A percentile compares a stretch with the other conserved stretches of the same genome.
phyloP scores from a whole-genome alignment of 129 eudicot species.

The Centrapalus pauciflorus region DNA sequence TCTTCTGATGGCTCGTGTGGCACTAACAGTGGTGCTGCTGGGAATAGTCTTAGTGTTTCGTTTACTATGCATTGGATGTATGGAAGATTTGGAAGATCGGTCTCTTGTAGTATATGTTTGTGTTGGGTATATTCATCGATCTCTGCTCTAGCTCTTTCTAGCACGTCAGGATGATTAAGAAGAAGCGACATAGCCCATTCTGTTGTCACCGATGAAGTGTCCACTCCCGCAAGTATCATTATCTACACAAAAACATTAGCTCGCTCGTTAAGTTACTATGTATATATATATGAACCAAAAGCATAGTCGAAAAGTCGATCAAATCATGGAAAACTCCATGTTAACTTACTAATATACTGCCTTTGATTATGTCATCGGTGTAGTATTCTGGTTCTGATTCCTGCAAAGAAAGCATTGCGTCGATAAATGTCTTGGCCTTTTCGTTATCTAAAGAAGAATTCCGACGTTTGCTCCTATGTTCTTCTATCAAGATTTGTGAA shows the following conservation, averaged over 20 bases:
- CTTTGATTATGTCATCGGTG: slow-evolving; percentile 53
- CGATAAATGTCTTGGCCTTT: slow-evolving; percentile 37
- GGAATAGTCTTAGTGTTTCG: slow-evolving; percentile 32
- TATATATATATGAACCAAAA: neutral
- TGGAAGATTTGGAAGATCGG: slow-evolving; percentile 14
- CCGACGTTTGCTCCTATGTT: neutral
- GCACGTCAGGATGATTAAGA: slow-evolving; percentile 19
- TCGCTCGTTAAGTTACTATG: neutral
- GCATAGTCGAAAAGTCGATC: neutral
- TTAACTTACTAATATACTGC: slow-evolving; percentile 42
- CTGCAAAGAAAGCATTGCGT: slow-evolving; percentile 41
- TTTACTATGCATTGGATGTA: slow-evolving; percentile 29
- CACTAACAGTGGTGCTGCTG: slow-evolving; percentile 25
- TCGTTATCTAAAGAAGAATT: neutral
- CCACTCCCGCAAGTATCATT: slow-evolving; percentile 14
- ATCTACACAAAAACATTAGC: slow-evolving; percentile 1
- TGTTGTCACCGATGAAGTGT: slow-evolving; percentile 16
- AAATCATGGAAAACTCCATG: too few species aligned
- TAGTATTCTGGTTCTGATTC: slow-evolving; percentile 49
- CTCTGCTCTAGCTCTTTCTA: slow-evolving; percentile 12
- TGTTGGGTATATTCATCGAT: neutral
- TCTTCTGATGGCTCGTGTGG: slow-evolving; percentile 34
- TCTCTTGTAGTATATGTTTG: slow-evolving; percentile 21
- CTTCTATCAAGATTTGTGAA: slow-evolving; percentile 30
- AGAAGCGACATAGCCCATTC: slow-evolving; percentile 30